A percentile compares a stretch with the other conserved stretches of the same genome.
phyloP scores from a whole-genome alignment of 2,329 filamentous ascomycete genomes.

The Apiospora marii region DNA sequence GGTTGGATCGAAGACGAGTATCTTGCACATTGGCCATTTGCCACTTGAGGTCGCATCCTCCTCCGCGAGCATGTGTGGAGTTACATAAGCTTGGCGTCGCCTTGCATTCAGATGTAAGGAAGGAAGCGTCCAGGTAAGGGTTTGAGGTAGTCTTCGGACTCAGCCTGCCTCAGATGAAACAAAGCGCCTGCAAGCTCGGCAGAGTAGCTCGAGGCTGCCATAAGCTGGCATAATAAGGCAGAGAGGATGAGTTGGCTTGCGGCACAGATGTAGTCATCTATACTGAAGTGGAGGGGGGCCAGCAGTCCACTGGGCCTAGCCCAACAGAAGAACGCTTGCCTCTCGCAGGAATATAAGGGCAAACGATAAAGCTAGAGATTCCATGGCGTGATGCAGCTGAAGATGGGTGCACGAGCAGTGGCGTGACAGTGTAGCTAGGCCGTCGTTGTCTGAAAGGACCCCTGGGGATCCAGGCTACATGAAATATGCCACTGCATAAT shows the following conservation, averaged over 20 bases:
- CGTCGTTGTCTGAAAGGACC: not conserved
- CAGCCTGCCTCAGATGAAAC: slow-evolving; percentile 18
- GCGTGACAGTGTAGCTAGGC: not conserved
- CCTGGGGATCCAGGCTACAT: not conserved
- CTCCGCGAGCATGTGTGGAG: not conserved
- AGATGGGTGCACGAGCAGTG: not conserved
- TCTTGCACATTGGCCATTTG: not conserved
- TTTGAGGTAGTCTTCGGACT: slow-evolving; percentile 3
- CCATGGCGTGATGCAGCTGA: not conserved
- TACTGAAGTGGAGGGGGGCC: not conserved
- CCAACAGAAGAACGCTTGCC: not conserved
- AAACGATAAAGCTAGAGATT: slow-evolving; percentile 14
- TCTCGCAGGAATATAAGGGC: not conserved
- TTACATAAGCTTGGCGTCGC: slow-evolving; percentile 9
- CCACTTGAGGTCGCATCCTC: slow-evolving; percentile 1
- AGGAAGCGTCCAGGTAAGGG: slow-evolving; percentile 3
- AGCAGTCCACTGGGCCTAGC: not conserved
- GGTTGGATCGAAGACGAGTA: not conserved
- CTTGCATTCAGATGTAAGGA: not conserved
- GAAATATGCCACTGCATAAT: not conserved
- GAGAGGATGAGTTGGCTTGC: not conserved
- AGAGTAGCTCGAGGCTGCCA: not conserved
- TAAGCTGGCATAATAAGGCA: slow-evolving; percentile 7
- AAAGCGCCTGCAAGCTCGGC: not conserved
- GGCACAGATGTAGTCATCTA: not conserved